Base-by-base conservation (phyloP, 345 rosid genomes). In the Populus nigra region DNA sequence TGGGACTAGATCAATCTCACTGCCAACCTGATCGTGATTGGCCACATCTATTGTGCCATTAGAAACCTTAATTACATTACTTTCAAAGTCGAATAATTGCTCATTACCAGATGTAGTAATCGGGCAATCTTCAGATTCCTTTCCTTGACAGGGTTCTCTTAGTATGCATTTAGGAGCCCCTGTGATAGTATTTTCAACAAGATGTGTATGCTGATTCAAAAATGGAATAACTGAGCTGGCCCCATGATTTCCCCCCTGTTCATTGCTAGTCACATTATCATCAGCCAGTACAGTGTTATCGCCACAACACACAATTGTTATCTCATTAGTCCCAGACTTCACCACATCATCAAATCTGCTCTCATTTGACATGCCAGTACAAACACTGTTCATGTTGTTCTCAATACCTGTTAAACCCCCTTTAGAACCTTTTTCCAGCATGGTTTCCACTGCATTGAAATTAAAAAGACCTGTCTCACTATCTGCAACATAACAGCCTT, bases 31-130 rank as follows among this genome's bases (percentile, higher is more conserved):
- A 2, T 72, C 68, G 16, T 49, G 78, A 43, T 73, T 77, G 73
- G 63, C 41, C 68, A 72, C 50, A 63, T 76, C 76, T 25, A 47
- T 11, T 49, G 73, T 68, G 31, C 31, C 77, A 29, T 57, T 43
- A 72, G 83, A 82, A 57, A 72, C 59, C 74, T 80, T 82, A 41
- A 55, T 59, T 43, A 53, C 68, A 66, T 62, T 77, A 65, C 70
- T 77, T 80, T 76, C 33, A 13, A 39, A 61, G 38, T 69, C 72
- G 76, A 76, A 57, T 4, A 17, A 73, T 76, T 83, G 82, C 79
- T 77, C 77, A 65, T 70, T 66, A 25, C 80, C 80, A 80, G 70
- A 73, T 59, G 77, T 72, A 79, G 80, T 27, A 36, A 38, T 81
- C 81, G 74, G 70, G 35, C 69, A 35, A 39, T 68, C 67, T 70